Percentiles rank a stretch among this genome's conserved stretches.
Evolutionary conservation across 495 filamentous ascomycete genomes (phyloP).

Genomic region (Parathielavia appendiculata): DNA sequence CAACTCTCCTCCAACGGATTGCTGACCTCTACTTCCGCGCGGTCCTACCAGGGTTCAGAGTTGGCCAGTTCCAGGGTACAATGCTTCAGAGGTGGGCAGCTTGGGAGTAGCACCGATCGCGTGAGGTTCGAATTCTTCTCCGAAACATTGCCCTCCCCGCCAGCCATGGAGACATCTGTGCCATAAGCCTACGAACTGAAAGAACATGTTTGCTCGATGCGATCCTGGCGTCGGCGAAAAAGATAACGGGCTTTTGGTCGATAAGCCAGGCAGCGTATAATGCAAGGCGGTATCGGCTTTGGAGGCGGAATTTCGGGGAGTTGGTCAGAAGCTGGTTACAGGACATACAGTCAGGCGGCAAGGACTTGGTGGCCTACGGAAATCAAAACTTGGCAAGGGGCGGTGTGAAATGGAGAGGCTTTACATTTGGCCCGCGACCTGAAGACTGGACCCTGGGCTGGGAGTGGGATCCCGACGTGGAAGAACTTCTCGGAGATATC

Average conservation of each 20-base stretch:
- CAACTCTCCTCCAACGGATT: neutral
- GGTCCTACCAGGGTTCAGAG: too few species aligned
- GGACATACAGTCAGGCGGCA: neutral
- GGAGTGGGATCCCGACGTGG: conserved; percentile 4
- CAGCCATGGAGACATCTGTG: neutral
- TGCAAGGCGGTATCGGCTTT: neutral
- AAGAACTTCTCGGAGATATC: neutral
- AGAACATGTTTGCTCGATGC: neutral
- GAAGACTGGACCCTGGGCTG: neutral
- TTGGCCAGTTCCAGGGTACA: too few species aligned
- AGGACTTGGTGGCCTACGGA: neutral
- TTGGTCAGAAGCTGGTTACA: neutral
- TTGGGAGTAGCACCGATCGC: too few species aligned
- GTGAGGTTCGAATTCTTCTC: neutral
- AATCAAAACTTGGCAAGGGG: neutral
- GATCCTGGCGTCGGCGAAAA: neutral
- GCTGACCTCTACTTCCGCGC: neutral
- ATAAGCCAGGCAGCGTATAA: neutral
- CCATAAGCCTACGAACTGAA: neutral
- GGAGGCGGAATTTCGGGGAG: neutral
- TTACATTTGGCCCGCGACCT: neutral
- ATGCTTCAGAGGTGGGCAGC: too few species aligned
- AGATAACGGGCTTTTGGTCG: neutral
- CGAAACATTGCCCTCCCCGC: neutral
- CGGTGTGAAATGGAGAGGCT: neutral